Evolutionary conservation across 768 basidiomycete genomes (phyloP).

Genomic region (Pisolithus sp.): DNA sequence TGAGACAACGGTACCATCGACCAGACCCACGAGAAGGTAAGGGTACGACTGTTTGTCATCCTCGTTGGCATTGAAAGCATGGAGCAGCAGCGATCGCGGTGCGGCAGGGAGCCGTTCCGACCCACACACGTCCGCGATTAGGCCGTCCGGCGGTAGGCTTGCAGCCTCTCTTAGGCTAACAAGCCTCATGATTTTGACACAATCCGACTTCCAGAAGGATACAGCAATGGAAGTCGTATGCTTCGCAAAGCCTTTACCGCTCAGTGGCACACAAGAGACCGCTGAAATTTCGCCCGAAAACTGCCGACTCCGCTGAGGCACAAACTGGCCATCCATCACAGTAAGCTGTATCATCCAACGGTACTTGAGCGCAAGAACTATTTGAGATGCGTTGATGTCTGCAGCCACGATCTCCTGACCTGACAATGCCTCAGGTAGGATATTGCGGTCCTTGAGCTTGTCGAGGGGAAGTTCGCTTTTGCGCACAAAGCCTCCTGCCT

Average conservation of each 20-base stretch:
- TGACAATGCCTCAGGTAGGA: slow-evolving; percentile 13
- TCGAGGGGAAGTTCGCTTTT: slow-evolving; percentile 33
- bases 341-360: slow-evolving; percentile 49
- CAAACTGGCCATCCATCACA: slow-evolving; percentile 35
- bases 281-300: slow-evolving; percentile 57
- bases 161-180: slow-evolving; percentile 4
- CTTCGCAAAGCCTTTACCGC: slow-evolving; percentile 30
- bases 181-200: slow-evolving; percentile 45
- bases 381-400: slow-evolving; percentile 61
- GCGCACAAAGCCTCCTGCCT: slow-evolving; percentile 35
- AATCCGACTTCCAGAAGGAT: slow-evolving; percentile 72
- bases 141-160: not conserved
- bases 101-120: slow-evolving; percentile 34
- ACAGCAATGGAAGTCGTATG: slow-evolving; percentile 50
- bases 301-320: slow-evolving; percentile 21
- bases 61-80: slow-evolving; percentile 47
- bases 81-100: slow-evolving; percentile 41
- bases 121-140: slow-evolving; percentile 19
- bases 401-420: slow-evolving; percentile 57
- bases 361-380: slow-evolving; percentile 52
- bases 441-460: slow-evolving; percentile 18
- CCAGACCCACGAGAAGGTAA: slow-evolving; percentile 67
- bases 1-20: slow-evolving; percentile 64
- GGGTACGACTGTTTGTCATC: slow-evolving; percentile 35
- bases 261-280: slow-evolving; percentile 56